phyloP scores from a whole-genome alignment of 495 filamentous ascomycete genomes.

The Amphirosellinia nigrospora region DNA sequence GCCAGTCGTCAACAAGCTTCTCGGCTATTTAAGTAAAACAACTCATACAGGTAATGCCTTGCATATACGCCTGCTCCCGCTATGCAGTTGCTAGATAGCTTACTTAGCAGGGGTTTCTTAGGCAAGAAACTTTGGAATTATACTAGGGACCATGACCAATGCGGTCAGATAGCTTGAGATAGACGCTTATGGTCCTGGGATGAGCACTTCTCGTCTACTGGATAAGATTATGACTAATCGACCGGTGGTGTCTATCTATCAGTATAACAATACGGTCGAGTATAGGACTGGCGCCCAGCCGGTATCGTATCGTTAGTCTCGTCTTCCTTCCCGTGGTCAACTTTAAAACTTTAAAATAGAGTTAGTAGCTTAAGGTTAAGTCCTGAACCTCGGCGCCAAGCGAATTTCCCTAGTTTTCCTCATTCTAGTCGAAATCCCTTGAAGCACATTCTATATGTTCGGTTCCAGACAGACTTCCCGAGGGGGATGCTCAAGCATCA shows the following conservation, averaged over 20 bases:
- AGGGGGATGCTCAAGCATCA: conserved; percentile 5
- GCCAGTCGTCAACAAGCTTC: neutral
- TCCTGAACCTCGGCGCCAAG: conserved; percentile 7
- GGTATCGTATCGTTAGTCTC: conserved; percentile 7
- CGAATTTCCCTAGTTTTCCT: neutral
- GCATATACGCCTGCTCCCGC: neutral
- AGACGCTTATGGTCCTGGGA: conserved; percentile 5
- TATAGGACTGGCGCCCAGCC: neutral
- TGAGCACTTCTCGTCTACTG: conserved; percentile 1
- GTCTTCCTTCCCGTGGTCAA: neutral
- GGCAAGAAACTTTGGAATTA: neutral
- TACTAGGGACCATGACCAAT: conserved; percentile 10
- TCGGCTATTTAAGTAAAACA: conserved; percentile 7
- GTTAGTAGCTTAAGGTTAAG: neutral
- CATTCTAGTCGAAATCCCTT: neutral
- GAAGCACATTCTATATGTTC: neutral
- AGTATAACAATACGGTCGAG: conserved; percentile 1
- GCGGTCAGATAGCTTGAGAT: conserved; percentile 19
- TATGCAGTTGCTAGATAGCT: conserved; percentile 7
- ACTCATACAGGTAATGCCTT: conserved; percentile 12
- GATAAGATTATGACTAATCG: conserved; percentile 11
- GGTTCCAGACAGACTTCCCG: neutral
- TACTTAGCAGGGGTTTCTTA: conserved; percentile 2
- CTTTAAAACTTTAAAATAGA: neutral
- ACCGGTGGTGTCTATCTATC: conserved; percentile 4